Evolutionary conservation across 1,284 basidiomycete genomes (phyloP).

Genomic region (Rhizoctonia solani): DNA sequence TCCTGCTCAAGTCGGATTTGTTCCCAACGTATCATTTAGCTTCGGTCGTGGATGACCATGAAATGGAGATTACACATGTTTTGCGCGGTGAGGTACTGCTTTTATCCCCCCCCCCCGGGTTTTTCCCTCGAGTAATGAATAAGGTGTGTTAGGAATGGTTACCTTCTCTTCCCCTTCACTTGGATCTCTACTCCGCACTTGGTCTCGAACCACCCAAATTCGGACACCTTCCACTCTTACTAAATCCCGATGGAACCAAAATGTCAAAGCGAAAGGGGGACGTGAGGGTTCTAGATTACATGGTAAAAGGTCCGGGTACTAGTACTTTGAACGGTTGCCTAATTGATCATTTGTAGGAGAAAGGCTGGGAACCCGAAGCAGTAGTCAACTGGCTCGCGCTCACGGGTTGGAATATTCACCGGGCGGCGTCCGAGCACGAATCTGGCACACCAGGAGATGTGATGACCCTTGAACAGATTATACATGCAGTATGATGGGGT

Average conservation of each 20-base stretch:
- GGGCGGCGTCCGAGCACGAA: slow-evolving; percentile 44
- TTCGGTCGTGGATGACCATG: slow-evolving; percentile 92
- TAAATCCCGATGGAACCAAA: slow-evolving; percentile 91
- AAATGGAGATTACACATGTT: slow-evolving; percentile 96
- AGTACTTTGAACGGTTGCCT: neutral
- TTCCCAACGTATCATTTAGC: slow-evolving; percentile 98
- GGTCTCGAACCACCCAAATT: slow-evolving; percentile 76
- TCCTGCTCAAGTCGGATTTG: slow-evolving; percentile 88
- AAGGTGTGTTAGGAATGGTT: slow-evolving; percentile 82
- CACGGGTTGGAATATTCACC: slow-evolving; percentile 83
- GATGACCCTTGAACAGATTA: slow-evolving; percentile 67
- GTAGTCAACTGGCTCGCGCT: slow-evolving; percentile 92
- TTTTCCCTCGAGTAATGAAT: neutral
- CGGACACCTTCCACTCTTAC: slow-evolving; percentile 87
- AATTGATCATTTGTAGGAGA: slow-evolving; percentile 42
- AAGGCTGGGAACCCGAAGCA: slow-evolving; percentile 89
- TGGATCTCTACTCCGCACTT: slow-evolving; percentile 85
- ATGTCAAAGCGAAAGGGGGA: slow-evolving; percentile 94
- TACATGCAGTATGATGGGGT: slow-evolving; percentile 54
- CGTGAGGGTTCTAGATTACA: slow-evolving; percentile 84
- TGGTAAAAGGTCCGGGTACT: slow-evolving; percentile 61
- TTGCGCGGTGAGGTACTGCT: slow-evolving; percentile 67
- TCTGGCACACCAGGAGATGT: slow-evolving; percentile 59
- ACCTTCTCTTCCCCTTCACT: slow-evolving; percentile 89
- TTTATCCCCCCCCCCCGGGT: neutral